phyloP scores from a whole-genome alignment of 2,329 filamentous ascomycete species.

The Scolecobasidium constrictum region DNA sequence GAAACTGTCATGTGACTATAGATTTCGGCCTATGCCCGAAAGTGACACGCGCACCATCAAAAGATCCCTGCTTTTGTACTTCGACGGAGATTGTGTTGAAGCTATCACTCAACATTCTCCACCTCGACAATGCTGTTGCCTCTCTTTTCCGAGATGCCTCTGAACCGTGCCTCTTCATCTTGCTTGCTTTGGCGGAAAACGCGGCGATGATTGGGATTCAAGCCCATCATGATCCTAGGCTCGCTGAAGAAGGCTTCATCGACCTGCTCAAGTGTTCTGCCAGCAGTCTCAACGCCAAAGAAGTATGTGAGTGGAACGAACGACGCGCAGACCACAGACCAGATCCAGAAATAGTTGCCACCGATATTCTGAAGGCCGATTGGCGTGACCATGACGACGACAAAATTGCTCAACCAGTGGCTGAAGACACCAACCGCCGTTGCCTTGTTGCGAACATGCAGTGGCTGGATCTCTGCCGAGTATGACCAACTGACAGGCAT shows the following conservation, averaged over 20 bases:
- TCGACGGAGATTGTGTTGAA: no score
- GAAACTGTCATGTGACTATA: no score
- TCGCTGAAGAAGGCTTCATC: slow-evolving; percentile 35
- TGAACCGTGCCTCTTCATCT: no score
- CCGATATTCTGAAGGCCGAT: slow-evolving; percentile 29
- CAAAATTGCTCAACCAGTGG: slow-evolving; percentile 49
- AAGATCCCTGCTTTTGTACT: no score
- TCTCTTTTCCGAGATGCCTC: no score
- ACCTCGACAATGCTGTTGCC: no score
- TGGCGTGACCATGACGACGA: slow-evolving; percentile 36
- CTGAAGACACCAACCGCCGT: slow-evolving; percentile 28
- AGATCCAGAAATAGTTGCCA: slow-evolving; percentile 46
- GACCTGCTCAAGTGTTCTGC: slow-evolving; percentile 39
- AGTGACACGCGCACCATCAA: no score
- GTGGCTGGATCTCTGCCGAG: slow-evolving; percentile 65
- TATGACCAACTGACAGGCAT: slow-evolving; percentile 36
- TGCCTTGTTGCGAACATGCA: slow-evolving; percentile 59
- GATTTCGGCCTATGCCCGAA: no score
- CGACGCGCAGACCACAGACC: slow-evolving; percentile 43
- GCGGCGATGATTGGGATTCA: no score
- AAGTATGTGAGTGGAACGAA: slow-evolving; percentile 41
- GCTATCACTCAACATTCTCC: no score
- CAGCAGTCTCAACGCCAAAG: slow-evolving; percentile 32
- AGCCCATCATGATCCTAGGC: no score
- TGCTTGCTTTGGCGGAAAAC: no score